These are phyloP conservation scores for Ceratocystiopsis sp. DNA, from an alignment of 2,329 filamentous ascomycete species.

Conservation along the genomic window DNA sequence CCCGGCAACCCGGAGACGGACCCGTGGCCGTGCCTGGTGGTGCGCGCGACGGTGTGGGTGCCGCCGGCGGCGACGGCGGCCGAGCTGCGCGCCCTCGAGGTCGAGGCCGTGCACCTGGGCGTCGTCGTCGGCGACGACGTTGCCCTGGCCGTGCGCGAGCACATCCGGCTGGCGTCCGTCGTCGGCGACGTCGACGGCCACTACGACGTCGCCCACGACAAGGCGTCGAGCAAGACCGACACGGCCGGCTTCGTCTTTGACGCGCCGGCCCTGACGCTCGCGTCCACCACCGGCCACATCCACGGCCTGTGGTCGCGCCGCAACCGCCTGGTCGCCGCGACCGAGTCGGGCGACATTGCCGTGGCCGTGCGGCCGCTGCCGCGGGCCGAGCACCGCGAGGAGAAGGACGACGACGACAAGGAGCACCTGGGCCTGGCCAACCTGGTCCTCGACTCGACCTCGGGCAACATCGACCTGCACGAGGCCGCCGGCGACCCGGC, in stretches of 20 bases:
- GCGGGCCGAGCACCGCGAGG: slow-evolving; percentile 18
- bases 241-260: slow-evolving; percentile 20
- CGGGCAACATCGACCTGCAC: slow-evolving; percentile 23
- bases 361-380: slow-evolving; percentile 16
- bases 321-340: slow-evolving; percentile 27
- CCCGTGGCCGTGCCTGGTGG: slow-evolving; percentile 26
- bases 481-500: slow-evolving; percentile 1
- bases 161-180: slow-evolving; percentile 18
- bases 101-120: slow-evolving; percentile 22
- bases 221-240: background rate
- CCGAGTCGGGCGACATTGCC: slow-evolving; percentile 25
- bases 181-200: slow-evolving; percentile 22
- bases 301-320: slow-evolving; percentile 33
- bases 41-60: slow-evolving; percentile 29
- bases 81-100: slow-evolving; percentile 18
- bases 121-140: slow-evolving; percentile 24
- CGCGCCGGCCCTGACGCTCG: slow-evolving; percentile 24
- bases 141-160: slow-evolving; percentile 16
- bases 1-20: slow-evolving; percentile 14
- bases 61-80: slow-evolving; percentile 17
- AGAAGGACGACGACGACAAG: slow-evolving; percentile 7
- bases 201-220: slow-evolving; percentile 14
- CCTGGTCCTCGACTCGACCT: slow-evolving; percentile 24
- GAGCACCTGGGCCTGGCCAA: slow-evolving; percentile 15
- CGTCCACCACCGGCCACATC: slow-evolving; percentile 27